Evolutionary conservation across 2,329 filamentous ascomycete species (phyloP), one percentile per base, ranked within the genome.

Genomic region (Cercospora sesami): DNA sequence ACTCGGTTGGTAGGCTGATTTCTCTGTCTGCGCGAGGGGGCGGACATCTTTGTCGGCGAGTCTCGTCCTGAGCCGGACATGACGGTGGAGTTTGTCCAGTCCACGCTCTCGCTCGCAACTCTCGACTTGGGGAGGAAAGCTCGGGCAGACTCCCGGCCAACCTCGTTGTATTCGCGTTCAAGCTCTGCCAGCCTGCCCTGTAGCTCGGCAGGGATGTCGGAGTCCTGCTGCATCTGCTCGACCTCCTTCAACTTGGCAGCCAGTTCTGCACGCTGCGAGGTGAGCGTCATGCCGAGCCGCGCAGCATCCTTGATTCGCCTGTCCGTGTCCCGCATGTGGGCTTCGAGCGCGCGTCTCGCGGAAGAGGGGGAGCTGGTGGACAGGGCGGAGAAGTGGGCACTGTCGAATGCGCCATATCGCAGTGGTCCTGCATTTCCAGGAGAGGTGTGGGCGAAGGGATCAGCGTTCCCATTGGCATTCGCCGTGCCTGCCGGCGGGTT

Each of bases 91-190:
- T 78, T 76, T 59, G 72, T 74, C 30, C 75, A 71, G 31, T 75
- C 73, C 16, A 67, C 62, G n/a, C 59, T 69, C 39, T 73, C 72
- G 53, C 72, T 72, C 60, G 63, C 73, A 51, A 71, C 73, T 64
- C 68, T 73, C 9, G 86, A 84, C 79, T 93, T 93, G 73, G 95
- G 95, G 36, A 98, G 82, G 78, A 97, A 94, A 2, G 92, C 93
- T 72, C 94, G 87, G 53, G 94, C 93, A 59, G 91, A 95, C 78
- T 98, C 94, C 70, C 91, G 87, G 12, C 94, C 93, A 58, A 98
- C 90, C 77, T 97, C 94, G 78, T 96, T 94, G 82, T 96, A 98
- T 76, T 99, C 95, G 79, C 89, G 92, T 79, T 99, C 95, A 68
- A 99, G 89, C 71, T 96, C 93, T 14, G 88, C 85, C 63, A 99